Base-by-base conservation (phyloP, 2,329 filamentous ascomycete species). In the Rhytidhysteron rufulum region DNA sequence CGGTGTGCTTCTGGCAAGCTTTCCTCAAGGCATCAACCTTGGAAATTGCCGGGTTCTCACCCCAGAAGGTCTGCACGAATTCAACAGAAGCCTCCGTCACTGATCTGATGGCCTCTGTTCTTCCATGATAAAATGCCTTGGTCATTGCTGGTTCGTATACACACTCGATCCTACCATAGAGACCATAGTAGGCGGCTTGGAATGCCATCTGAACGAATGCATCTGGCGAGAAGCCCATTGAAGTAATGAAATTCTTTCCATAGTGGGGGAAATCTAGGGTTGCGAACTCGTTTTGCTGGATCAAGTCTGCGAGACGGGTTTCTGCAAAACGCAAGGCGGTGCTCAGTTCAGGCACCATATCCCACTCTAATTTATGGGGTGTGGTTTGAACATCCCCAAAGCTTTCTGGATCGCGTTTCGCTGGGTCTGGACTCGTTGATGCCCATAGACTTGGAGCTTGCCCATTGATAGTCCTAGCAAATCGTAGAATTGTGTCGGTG, bases 161-260 rank as follows among this genome's bases (percentile, higher is more conserved):
- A 60, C 88, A 95, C 65, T 97, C 93, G 1, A 95, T 81, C 4
- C 88, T 82, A 3, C 93, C 93, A 55, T 97, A 98, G 6, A 98
- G 77, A 2, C 93, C 93, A 58, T 96, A 98, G 71, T 98, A 97
- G 1, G 93, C 91, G 4, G 91, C 91, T 65, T 98, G 93, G 71
- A 96, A 96, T 0, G 93, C 93, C 91, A 98, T 97, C 66, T 98
- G 93, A 16, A 98, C 87, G 61, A 95, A 98, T 0, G 93, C 93
- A 62, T 97, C 93, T 0, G 93, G 91, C 0, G 91, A 97, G 67
- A 97, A 94, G 6, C 91, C 91, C 83, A 94, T 94, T 0, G 86
- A 88, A 0, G 89, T 97, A 67, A 98, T 96, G 61, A 96, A 96
- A 66, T 93, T 95, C 74, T 96, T 96, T 50, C 93, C 93, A 54